A percentile compares a stretch with the other conserved stretches of the same genome.
Evolutionary conservation across 2,329 filamentous ascomycete species (phyloP).

Genomic region (Intubia oerlemansii): DNA sequence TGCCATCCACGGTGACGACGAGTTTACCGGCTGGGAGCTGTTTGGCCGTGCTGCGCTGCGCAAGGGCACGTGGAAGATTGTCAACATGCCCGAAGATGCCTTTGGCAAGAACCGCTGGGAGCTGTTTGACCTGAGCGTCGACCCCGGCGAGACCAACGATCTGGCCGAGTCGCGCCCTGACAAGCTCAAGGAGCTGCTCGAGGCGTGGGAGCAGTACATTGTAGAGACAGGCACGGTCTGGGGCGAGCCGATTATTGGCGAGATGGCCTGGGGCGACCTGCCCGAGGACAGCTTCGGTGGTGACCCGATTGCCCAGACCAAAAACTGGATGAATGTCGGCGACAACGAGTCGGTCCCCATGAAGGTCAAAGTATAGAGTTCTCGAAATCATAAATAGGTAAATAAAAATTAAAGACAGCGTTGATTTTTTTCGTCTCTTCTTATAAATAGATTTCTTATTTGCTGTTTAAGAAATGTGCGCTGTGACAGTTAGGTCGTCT

Average conservation of each 20-base stretch:
- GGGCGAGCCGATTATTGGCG: constrained; percentile 1
- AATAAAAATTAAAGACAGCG: no score
- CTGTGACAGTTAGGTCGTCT: no score
- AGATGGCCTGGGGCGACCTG: constrained; percentile 1
- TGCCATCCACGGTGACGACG: constrained; percentile 16
- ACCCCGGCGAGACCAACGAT: constrained; percentile 23
- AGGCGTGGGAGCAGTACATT: constrained; percentile 16
- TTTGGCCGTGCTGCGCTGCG: constrained; percentile 15
- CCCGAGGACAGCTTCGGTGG: constrained; percentile 1
- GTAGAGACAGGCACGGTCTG: constrained; percentile 25
- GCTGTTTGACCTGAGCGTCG: constrained; percentile 22
- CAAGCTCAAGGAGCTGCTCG: constrained; percentile 13
- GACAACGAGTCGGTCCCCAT: no score
- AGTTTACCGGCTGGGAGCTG: constrained; percentile 17
- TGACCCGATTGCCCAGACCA: constrained; percentile 1
- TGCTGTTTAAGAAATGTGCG: no score
- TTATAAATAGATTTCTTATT: no score
- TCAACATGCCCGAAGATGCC: constrained; percentile 23
- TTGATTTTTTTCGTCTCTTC: no score
- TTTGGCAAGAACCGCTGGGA: constrained; percentile 28
- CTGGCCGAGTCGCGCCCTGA: constrained; percentile 14
- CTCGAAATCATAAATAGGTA: no score
- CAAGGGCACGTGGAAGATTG: constrained; percentile 17
- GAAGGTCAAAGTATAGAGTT: no score
- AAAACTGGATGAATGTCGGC: constrained; percentile 1